These are phyloP conservation scores for Alternaria postmessia DNA, from an alignment of 2,329 filamentous ascomycete genomes.

Conservation along the genomic window DNA sequence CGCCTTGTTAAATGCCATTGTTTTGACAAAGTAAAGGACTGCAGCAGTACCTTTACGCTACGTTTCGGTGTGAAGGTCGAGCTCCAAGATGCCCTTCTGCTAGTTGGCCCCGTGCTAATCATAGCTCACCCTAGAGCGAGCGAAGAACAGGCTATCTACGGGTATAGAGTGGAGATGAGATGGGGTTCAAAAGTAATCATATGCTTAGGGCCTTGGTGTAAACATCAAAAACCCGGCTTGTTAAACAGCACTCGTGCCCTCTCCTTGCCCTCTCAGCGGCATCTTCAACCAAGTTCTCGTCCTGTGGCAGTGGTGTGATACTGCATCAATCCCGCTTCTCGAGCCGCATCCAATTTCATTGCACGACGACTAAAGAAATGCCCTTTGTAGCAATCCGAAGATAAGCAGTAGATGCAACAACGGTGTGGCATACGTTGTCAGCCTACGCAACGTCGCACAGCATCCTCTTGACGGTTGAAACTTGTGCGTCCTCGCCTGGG, in stretches of 20 bases:
- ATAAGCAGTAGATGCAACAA: not conserved
- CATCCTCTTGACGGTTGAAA: not conserved
- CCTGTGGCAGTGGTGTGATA: slow-evolving; percentile 4
- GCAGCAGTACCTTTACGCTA: not conserved
- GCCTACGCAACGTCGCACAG: slow-evolving; percentile 6
- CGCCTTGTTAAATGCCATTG: not conserved
- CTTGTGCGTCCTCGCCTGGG: not conserved
- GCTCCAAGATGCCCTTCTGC: slow-evolving; percentile 1
- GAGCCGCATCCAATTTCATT: slow-evolving; percentile 4
- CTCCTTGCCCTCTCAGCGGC: not conserved
- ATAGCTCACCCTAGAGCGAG: slow-evolving; percentile 11
- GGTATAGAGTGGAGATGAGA: slow-evolving; percentile 6
- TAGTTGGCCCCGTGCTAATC: slow-evolving; percentile 1
- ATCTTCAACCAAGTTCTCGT: not conserved
- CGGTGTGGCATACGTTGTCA: slow-evolving; percentile 1
- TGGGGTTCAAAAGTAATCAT: slow-evolving; percentile 1
- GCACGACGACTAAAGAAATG: not conserved
- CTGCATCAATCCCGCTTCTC: not conserved
- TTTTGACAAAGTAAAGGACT: slow-evolving; percentile 5
- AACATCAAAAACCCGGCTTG: not conserved
- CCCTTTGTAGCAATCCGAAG: not conserved
- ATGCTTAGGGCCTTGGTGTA: slow-evolving; percentile 2
- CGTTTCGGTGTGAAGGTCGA: slow-evolving; percentile 4
- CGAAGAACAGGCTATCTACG: slow-evolving; percentile 10
- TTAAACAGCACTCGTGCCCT: not conserved